Base-by-base conservation (phyloP, 495 filamentous ascomycete species). In the Penicillium verhagenii region DNA sequence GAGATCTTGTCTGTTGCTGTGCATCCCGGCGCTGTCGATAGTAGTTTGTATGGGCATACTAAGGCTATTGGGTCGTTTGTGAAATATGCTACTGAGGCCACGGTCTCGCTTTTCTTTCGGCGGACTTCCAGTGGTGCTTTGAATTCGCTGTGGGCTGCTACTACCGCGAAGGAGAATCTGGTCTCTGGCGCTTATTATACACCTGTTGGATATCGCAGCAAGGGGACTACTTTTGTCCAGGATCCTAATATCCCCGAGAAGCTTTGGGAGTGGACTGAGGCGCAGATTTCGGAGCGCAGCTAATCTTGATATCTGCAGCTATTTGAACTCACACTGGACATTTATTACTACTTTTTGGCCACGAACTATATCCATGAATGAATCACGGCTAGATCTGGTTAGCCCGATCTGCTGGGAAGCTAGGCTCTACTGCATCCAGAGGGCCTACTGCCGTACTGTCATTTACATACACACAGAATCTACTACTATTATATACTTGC, bases 241-340 rank as follows among this genome's bases (percentile, higher is more conserved):
- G 72, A 89, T 60, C 64, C 66, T 1, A 72, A 71, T 11, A 56
- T 86, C 61, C 80, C 74, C 5, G 63, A 56, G 37, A 71, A 69
- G 60, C 62, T 89, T 37, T 88, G 83, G 83, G 80, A 83, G 9
- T 88, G 82, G 83, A 86, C 84, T 1, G 80, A 85, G 59, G 65
- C 61, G 26, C 78, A 84, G 53, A 67, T 86, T 56, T 61, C 64
- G 1, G 57, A 61, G 49, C 49, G 50, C 43, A 61, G 38, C 47
- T 52, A 49, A 52, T 16, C 11, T 47, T 13, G 20, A 13, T 9
- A 10, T 37, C 13, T 48, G 0, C 11, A 10, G 6, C 21, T 9
- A 29, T 47, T 9, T 18, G 11, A 31, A 13, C 6, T 31, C 28
- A 16, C 3, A 16, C 19, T 39, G 37, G 13, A 39, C n/a, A 39